phyloP scores from a whole-genome alignment of 495 filamentous ascomycete species.

The Podospora didyma region DNA sequence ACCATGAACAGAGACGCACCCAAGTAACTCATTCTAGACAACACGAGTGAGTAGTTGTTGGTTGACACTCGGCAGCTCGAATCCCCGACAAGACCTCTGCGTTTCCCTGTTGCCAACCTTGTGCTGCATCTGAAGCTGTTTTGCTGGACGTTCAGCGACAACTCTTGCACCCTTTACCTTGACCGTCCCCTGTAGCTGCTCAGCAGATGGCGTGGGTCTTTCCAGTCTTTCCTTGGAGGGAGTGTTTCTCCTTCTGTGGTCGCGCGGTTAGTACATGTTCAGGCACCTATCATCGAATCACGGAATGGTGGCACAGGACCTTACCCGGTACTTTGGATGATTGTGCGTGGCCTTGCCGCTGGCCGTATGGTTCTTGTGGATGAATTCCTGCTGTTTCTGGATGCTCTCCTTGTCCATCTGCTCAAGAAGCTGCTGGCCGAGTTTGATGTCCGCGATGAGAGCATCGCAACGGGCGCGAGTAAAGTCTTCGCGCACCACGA shows the following conservation, averaged over 20 bases:
- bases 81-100: no score
- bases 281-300: neutral
- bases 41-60: no score
- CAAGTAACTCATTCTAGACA: no score
- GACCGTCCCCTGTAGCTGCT: neutral
- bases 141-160: no score
- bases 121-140: no score
- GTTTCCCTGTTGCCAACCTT: no score
- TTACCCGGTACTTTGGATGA: conserved; percentile 59
- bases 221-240: conserved; percentile 78
- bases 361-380: conserved; percentile 52
- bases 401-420: conserved; percentile 69
- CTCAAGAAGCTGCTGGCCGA: conserved; percentile 62
- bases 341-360: conserved; percentile 54
- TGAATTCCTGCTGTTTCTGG: conserved; percentile 60
- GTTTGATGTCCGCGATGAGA: conserved; percentile 68
- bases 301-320: conserved; percentile 10
- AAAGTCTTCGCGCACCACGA: conserved; percentile 89
- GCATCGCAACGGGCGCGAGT: conserved; percentile 68
- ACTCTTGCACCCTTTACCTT: no score
- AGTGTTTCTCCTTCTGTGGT: conserved; percentile 67
- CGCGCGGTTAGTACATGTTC: conserved; percentile 14
- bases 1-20: no score
- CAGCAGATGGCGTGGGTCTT: conserved; percentile 87
- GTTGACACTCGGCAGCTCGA: no score